Percentiles rank a stretch among this genome's conserved stretches.
These are phyloP conservation scores for Acacia concinna DNA, from an alignment of 331 rosid species.

Conservation along the genomic window DNA sequence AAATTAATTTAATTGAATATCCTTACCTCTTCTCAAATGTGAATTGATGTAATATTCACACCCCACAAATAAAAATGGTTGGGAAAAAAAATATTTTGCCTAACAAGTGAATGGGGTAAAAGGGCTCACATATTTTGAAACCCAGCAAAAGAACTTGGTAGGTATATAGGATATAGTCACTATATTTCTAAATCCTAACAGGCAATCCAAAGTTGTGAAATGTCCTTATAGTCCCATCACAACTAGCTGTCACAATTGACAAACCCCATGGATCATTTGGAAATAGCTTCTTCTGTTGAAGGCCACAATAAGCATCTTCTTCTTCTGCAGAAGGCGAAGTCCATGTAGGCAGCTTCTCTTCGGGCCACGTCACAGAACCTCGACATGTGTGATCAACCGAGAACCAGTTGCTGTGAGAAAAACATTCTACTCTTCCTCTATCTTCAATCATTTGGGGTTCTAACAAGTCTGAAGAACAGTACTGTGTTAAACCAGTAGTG, in stretches of 20 bases:
- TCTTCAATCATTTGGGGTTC: slow-evolving; percentile 13
- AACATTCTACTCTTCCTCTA: slow-evolving; percentile 8
- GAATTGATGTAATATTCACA: not conserved
- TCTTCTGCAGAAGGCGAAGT: slow-evolving; percentile 22
- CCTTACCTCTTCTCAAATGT: not conserved
- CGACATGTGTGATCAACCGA: slow-evolving; percentile 39
- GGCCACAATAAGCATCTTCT: not conserved
- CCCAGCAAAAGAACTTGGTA: not conserved
- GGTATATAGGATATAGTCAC: not conserved
- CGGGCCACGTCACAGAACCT: slow-evolving; percentile 53
- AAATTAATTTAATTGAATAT: not conserved
- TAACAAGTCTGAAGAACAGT: slow-evolving; percentile 13
- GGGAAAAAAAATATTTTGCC: not conserved
- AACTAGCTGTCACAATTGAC: slow-evolving; percentile 63
- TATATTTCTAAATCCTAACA: slow-evolving; percentile 44
- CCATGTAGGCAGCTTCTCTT: slow-evolving; percentile 53
- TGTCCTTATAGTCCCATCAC: slow-evolving; percentile 74
- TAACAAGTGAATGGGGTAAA: not conserved
- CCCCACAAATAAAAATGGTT: not conserved
- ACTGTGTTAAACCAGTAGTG: not conserved
- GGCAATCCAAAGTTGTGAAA: slow-evolving; percentile 94
- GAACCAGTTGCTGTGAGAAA: slow-evolving; percentile 46
- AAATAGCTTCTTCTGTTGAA: not conserved
- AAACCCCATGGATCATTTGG: slow-evolving; percentile 55
- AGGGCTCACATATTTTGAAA: not conserved